These are phyloP conservation scores for Purpureocillium takamizusanense DNA, from an alignment of 2,329 filamentous ascomycete species.

Conservation along the genomic window DNA sequence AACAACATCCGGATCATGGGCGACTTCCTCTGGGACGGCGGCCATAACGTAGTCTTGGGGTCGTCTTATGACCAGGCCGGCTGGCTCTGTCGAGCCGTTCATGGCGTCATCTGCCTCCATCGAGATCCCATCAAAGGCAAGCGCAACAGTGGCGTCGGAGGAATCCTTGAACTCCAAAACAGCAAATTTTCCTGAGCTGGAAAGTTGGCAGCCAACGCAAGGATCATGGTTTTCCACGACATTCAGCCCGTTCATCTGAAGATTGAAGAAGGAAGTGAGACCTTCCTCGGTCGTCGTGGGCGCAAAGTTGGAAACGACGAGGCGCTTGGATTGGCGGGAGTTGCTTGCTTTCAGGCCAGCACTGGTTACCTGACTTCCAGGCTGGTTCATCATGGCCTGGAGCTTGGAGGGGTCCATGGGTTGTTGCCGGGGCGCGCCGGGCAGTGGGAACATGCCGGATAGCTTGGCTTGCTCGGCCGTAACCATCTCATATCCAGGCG, in stretches of 20 bases:
- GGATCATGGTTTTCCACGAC: slow-evolving; percentile 77
- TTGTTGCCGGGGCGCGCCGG: slow-evolving; percentile 88
- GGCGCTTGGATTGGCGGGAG: slow-evolving; percentile 85
- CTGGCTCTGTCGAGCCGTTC: slow-evolving; percentile 41
- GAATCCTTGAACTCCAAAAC: slow-evolving; percentile 85
- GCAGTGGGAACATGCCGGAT: slow-evolving; percentile 97
- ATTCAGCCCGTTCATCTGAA: slow-evolving; percentile 94
- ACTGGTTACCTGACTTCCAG: slow-evolving; percentile 60
- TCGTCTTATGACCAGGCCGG: slow-evolving; percentile 66
- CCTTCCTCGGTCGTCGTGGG: slow-evolving; percentile 63
- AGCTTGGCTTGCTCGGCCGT: slow-evolving; percentile 97
- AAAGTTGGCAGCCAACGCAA: slow-evolving; percentile 74
- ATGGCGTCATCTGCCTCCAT: slow-evolving; percentile 67
- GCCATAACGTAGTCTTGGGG: slow-evolving; percentile 98
- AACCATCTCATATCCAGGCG: slow-evolving; percentile 94
- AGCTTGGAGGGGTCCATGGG: slow-evolving; percentile 91
- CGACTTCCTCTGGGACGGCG: slow-evolving; percentile 59
- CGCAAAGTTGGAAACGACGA: slow-evolving; percentile 81
- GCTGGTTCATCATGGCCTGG: slow-evolving; percentile 91
- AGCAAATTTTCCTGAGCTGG: slow-evolving; percentile 70
- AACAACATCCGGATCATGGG: slow-evolving; percentile 67
- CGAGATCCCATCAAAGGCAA: slow-evolving; percentile 80
- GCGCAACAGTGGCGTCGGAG: slow-evolving; percentile 79
- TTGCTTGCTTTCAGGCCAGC: slow-evolving; percentile 86
- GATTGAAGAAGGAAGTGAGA: slow-evolving; percentile 81